Base-by-base conservation (phyloP, 495 filamentous ascomycete species). In the Choiromyces venosus region DNA sequence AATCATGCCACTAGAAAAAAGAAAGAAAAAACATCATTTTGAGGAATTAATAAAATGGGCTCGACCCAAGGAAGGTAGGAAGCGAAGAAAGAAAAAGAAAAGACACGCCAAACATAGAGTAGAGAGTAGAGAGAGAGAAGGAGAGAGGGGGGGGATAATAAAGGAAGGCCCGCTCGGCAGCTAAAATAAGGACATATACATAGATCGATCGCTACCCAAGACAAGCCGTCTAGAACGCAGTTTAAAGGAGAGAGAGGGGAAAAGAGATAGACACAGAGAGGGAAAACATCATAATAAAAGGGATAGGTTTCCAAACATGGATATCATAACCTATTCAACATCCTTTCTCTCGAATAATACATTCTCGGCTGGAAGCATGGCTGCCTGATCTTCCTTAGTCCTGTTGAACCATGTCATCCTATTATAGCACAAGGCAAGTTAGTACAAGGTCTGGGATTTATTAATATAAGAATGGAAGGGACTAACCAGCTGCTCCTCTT, bases 311-410 rank as follows among this genome's bases (percentile, higher is more conserved):
- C 25, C n/a, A 68, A 68, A 68, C n/a, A 40, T 66, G 38, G 69
- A 19, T 14, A 67, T 37, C 29, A 25, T 8, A 25, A 38, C 65
- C 70, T 81, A 81, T 71, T 81, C 79, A 38, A 81, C 79, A 37
- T 81, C 79, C 64, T 69, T 81, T 21, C 79, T 74, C 61, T 81
- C 79, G 76, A 81, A 81, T 38, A 81, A 79, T 9, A 81, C 76
- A 61, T 75, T 79, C 64, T 79, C 77, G 6, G 78, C 73, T 65
- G 69, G 64, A 21, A 44, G 65, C 40, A 37, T 35, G 38, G 68
- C 21, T 42, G 39, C 39, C 21, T 74, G 72, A 19, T 81, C 76
- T n/a, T 81, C 73, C 52, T 81, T 79, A 16, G 33, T 67, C n/a
- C 76, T 76, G 67, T 73, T 77, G 44, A 81, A 79, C 76, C 79